Evolutionary conservation across 2,329 filamentous ascomycete species (phyloP).

Genomic region (Aspergillus sp.): DNA sequence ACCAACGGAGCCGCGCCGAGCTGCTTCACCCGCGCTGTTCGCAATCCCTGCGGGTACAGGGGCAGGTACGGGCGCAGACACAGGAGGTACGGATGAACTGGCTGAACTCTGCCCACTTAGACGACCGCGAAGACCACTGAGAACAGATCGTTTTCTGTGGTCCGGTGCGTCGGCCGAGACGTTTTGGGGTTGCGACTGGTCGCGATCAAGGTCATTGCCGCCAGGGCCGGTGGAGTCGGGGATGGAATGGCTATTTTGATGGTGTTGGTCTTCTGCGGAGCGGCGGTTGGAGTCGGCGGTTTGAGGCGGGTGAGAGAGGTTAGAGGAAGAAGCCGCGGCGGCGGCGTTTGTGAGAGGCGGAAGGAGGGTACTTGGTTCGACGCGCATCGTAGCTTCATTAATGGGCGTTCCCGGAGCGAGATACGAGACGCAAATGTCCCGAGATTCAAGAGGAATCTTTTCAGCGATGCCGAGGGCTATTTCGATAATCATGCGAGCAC

Average conservation of each 20-base stretch:
- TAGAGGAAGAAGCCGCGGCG: not conserved
- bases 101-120: not conserved
- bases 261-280: conserved; percentile 26
- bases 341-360: conserved; percentile 56
- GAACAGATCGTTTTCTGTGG: not conserved
- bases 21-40: not conserved
- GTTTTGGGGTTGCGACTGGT: not conserved
- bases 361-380: conserved; percentile 64
- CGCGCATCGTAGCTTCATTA: conserved; percentile 77
- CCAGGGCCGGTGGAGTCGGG: not conserved
- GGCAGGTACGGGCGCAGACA: not conserved
- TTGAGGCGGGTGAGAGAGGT: conserved; percentile 17
- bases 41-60: not conserved
- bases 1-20: not conserved
- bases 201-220: not conserved
- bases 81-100: not conserved
- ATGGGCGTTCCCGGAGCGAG: conserved; percentile 76
- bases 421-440: conserved; percentile 87
- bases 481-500: conserved; percentile 90
- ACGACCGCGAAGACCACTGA: not conserved
- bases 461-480: conserved; percentile 82
- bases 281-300: conserved; percentile 3
- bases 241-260: not conserved
- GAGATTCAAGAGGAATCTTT: conserved; percentile 86
- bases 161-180: not conserved